phyloP scores from a whole-genome alignment of 148 eudicot species.

The Vaccinium myrtillus region DNA sequence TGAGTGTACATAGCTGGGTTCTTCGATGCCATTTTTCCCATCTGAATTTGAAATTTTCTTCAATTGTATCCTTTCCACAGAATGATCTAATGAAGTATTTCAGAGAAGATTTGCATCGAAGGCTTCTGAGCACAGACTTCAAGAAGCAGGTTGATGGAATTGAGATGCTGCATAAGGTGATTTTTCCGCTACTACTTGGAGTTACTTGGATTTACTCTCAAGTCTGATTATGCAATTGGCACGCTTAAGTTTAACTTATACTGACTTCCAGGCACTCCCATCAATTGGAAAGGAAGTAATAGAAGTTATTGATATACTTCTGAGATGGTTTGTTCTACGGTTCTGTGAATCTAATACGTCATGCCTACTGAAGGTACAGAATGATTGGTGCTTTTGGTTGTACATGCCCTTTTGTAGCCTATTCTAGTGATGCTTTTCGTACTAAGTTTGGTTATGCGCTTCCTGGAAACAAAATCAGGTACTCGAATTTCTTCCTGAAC shows the following conservation, averaged over 20 bases:
- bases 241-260: slow-evolving; percentile 15
- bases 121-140: slow-evolving; percentile 90
- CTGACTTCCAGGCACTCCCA: slow-evolving; percentile 67
- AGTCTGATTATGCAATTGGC: slow-evolving; percentile 16
- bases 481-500: slow-evolving; percentile 91
- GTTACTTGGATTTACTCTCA: neutral
- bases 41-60: neutral
- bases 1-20: neutral
- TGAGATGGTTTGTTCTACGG: slow-evolving; percentile 94
- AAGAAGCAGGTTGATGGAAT: slow-evolving; percentile 97
- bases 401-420: neutral
- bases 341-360: slow-evolving; percentile 92
- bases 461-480: slow-evolving; percentile 42
- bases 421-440: neutral
- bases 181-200: slow-evolving; percentile 9
- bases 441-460: neutral
- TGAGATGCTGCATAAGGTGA: slow-evolving; percentile 92
- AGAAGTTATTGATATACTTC: slow-evolving; percentile 84
- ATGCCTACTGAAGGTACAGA: slow-evolving; percentile 79
- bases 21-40: neutral
- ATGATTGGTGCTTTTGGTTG: neutral
- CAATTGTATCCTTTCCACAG: slow-evolving; percentile 36
- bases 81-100: slow-evolving; percentile 73
- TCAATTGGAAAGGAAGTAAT: slow-evolving; percentile 66
- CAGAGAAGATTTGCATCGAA: slow-evolving; percentile 82